These are phyloP conservation scores for Fusarium sp. DNA, from an alignment of 2,329 filamentous ascomycete genomes.

Conservation along the genomic window DNA sequence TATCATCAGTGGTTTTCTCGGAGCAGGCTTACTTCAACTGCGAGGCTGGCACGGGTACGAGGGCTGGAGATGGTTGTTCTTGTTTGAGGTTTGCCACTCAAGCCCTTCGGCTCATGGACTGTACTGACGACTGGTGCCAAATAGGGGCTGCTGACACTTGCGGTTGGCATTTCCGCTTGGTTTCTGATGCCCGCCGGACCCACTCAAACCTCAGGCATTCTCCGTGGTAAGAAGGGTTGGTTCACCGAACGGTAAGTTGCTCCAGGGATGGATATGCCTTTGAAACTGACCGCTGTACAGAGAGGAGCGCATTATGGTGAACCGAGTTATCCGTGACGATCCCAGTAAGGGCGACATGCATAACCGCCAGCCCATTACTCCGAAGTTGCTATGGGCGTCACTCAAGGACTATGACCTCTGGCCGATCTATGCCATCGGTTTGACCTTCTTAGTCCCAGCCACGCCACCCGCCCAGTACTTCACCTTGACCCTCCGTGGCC, in stretches of 20 bases:
- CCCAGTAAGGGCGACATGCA: neutral
- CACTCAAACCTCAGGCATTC: neutral
- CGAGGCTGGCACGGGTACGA: neutral
- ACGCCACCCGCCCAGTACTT: neutral
- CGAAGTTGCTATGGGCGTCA: neutral
- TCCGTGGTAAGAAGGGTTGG: neutral
- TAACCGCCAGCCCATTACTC: neutral
- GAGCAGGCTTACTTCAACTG: neutral
- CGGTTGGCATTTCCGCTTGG: neutral
- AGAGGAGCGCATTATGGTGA: neutral
- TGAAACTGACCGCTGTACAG: rapidly evolving
- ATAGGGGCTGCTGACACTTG: neutral
- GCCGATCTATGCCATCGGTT: neutral
- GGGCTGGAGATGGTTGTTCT: neutral
- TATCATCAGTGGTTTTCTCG: neutral
- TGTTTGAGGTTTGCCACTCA: neutral
- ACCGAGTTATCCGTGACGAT: neutral
- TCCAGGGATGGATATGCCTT: neutral
- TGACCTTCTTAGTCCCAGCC: neutral
- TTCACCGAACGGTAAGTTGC: neutral
- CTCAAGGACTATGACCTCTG: neutral
- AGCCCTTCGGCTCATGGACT: rapidly evolving
- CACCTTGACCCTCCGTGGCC: neutral
- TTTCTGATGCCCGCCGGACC: neutral
- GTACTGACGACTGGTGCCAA: neutral